These are phyloP conservation scores for Botrytis porri DNA, from an alignment of 2,329 filamentous ascomycete species.

Conservation along the genomic window DNA sequence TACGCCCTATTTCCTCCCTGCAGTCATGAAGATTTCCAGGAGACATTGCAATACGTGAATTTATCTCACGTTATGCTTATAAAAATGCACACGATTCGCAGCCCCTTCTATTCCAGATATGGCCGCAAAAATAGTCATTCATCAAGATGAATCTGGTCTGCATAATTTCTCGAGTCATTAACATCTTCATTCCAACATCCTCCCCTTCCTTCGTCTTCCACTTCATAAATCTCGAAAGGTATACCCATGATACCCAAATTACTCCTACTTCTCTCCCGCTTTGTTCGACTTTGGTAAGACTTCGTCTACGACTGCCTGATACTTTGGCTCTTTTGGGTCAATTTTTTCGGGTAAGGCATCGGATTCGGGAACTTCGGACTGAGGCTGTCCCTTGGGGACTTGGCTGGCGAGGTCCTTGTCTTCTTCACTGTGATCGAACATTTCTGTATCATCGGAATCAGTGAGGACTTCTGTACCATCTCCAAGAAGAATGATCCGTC, in stretches of 20 bases:
- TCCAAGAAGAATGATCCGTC: constrained; percentile 89
- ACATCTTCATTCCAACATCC: constrained; percentile 17
- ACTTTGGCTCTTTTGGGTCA: constrained; percentile 28
- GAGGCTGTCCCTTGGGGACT: constrained; percentile 61
- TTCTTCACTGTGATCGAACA: constrained; percentile 87
- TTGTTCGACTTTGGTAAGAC: constrained; percentile 15
- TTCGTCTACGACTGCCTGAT: constrained; percentile 27
- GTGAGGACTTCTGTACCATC: constrained; percentile 92
- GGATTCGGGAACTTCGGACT: constrained; percentile 13
- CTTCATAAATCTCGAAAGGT: constrained; percentile 6
- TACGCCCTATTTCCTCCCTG: constrained; percentile 15
- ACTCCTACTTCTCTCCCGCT: constrained; percentile 14
- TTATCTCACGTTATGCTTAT: constrained; percentile 22
- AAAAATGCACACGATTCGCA: constrained; percentile 27
- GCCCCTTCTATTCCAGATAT: constrained; percentile 28
- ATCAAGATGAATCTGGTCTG: constrained; percentile 29
- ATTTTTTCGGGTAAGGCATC: constrained; percentile 24
- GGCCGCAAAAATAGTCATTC: constrained; percentile 27
- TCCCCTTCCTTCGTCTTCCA: constrained; percentile 15
- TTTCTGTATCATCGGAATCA: constrained; percentile 84
- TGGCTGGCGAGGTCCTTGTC: constrained; percentile 84
- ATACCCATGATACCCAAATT: not conserved
- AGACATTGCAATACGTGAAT: constrained; percentile 26
- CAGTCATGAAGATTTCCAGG: constrained; percentile 16
- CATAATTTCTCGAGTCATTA: constrained; percentile 17